phyloP scores from a whole-genome alignment of 2,329 filamentous ascomycete species.

The Corynespora cassiicola region DNA sequence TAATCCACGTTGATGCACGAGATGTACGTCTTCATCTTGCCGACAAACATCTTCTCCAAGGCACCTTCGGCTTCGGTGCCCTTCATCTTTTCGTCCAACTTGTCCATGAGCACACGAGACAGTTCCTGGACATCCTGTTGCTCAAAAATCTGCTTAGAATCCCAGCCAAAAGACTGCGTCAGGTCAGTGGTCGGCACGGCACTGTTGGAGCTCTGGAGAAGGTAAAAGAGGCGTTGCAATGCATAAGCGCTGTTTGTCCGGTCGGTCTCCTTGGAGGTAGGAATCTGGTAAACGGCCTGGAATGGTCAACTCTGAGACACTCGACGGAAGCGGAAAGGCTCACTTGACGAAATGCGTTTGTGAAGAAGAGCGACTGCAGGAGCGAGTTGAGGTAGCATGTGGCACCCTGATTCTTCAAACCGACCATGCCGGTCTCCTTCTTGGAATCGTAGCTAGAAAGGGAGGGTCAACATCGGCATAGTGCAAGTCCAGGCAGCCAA shows the following conservation, averaged over 20 bases:
- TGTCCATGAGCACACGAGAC: conserved; percentile 95
- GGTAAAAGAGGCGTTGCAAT: conserved; percentile 91
- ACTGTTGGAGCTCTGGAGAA: conserved; percentile 82
- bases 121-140: conserved; percentile 98
- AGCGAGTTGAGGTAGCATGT: conserved; percentile 62
- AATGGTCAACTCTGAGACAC: conserved; percentile 7
- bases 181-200: conserved; percentile 92
- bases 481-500: not conserved
- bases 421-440: conserved; percentile 96
- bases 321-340: conserved; percentile 9
- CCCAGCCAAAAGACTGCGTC: conserved; percentile 97
- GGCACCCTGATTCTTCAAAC: conserved; percentile 94
- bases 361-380: conserved; percentile 54
- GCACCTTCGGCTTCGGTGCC: conserved; percentile 90
- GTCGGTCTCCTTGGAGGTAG: conserved; percentile 83
- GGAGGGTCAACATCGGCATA: conserved; percentile 1
- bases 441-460: conserved; percentile 85
- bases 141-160: conserved; percentile 96
- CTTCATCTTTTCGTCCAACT: conserved; percentile 98
- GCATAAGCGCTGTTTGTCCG: conserved; percentile 91
- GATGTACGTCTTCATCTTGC: conserved; percentile 98
- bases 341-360: conserved; percentile 92
- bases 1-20: conserved; percentile 98
- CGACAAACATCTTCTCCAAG: conserved; percentile 88
- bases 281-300: conserved; percentile 95